These are phyloP conservation scores for Talaromyces thailandensis DNA, from an alignment of 495 filamentous ascomycete species.

Conservation along the genomic window DNA sequence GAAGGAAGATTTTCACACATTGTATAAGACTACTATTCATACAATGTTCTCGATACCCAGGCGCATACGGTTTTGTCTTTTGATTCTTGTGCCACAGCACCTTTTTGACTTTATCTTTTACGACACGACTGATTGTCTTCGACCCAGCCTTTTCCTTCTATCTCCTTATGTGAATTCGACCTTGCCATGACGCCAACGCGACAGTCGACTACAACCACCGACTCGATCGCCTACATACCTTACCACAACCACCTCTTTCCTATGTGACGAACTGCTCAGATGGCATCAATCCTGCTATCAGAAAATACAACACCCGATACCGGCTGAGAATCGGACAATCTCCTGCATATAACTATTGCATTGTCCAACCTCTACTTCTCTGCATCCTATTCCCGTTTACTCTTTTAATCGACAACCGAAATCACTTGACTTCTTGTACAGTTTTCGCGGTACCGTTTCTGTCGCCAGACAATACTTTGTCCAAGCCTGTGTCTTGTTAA, in stretches of 20 bases:
- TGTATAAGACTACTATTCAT: constrained; percentile 2
- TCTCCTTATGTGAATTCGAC: constrained; percentile 2
- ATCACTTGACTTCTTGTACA: constrained; percentile 7
- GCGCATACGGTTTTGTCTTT: constrained; percentile 3
- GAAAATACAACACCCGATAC: not conserved
- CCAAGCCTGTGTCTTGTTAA: not conserved
- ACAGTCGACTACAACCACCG: not conserved
- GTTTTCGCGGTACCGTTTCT: not conserved
- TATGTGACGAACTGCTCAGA: constrained; percentile 3
- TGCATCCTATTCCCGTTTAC: constrained; percentile 7
- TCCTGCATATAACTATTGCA: constrained; percentile 1
- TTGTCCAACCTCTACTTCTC: not conserved
- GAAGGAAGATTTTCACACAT: not conserved
- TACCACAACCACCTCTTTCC: not conserved
- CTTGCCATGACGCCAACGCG: not conserved
- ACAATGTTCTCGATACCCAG: constrained; percentile 8
- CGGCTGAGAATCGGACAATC: not conserved
- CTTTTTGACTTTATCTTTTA: not conserved
- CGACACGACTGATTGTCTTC: not conserved
- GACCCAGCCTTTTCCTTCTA: not conserved
- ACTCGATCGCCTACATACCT: not conserved
- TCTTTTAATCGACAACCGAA: constrained; percentile 5
- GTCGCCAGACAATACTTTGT: not conserved
- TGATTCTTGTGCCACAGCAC: not conserved
- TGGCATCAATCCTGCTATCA: not conserved